Base-by-base conservation (phyloP, 257 asterid species). In the Ocimum tenuiflorum region DNA sequence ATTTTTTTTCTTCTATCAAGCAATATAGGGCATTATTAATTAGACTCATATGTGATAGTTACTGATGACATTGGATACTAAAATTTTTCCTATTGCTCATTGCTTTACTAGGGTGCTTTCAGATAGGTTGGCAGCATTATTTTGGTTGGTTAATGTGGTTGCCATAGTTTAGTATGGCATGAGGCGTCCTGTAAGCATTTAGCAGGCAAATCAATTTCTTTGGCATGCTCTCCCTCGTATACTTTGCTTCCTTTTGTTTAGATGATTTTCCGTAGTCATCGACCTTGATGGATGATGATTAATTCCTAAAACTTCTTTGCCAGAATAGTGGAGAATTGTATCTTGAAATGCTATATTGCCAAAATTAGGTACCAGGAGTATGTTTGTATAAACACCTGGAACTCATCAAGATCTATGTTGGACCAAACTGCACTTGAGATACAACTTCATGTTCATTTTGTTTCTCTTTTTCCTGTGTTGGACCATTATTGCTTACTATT, bases 401-500 rank as follows among this genome's bases (percentile, higher is more conserved):
- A 12, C 41, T 39, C 13, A 3, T 42, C 35, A 29, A 20, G 35
- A n/a, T 33, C 33, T 39, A 36, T 15, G 23, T 39, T 27, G 57
- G 63, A 41, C 51, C 8, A 15, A 60, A 6, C 45, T 63, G 68
- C 56, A 19, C 33, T 36, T 56, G 47, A 38, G 67, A 17, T 42
- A 43, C 75, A 62, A 53, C 64, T 65, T 55, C 31, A 46, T 24
- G 36, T 31, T 54, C 52, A 8, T 24, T 3, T 18, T 12, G 12
- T 12, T 3, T 9, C 61, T 46, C 19, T 31, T n/a, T 60, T 74
- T 67, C 61, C 66, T 11, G 48, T 60, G 56, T 49, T 47, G 61
- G 52, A 29, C 27, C 48, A 35, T 43, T 20, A 14, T 23, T 56
- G 7, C n/a, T 59, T 59, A 6, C 22, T 38, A 27, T 62, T 58